Conservation (phyloP, 1,139 yeast species). For the Taphrina wiesneri region DNA sequence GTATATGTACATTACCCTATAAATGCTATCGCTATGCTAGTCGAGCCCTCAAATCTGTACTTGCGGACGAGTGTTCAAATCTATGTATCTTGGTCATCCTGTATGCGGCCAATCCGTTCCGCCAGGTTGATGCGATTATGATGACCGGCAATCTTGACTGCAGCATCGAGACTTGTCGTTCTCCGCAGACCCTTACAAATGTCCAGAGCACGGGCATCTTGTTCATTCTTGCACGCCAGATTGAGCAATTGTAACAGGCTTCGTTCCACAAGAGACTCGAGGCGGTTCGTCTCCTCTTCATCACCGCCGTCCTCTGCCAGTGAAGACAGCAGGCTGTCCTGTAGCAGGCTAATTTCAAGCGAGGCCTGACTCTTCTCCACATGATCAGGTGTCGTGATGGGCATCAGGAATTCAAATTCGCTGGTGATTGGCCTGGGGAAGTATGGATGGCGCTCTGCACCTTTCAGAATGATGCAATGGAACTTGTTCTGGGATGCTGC, state of each 20-base stretch:
- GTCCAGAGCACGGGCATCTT: slow-evolving; percentile 66
- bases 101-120: slow-evolving; percentile 52
- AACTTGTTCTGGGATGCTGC: slow-evolving; percentile 62
- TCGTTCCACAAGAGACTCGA: slow-evolving; percentile 58
- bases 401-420: slow-evolving; percentile 70
- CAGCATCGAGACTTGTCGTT: slow-evolving; percentile 80
- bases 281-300: slow-evolving; percentile 42
- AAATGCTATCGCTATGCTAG: not conserved
- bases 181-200: slow-evolving; percentile 68
- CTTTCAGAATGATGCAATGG: slow-evolving; percentile 69
- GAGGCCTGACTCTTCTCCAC: slow-evolving; percentile 43
- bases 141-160: slow-evolving; percentile 78
- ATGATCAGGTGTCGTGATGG: slow-evolving; percentile 48
- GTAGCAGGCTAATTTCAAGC: slow-evolving; percentile 40
- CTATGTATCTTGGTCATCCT: not conserved
- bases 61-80: not conserved
- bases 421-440: slow-evolving; percentile 83
- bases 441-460: slow-evolving; percentile 50
- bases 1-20: not conserved
- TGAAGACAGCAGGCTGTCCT: slow-evolving; percentile 41
- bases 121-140: slow-evolving; percentile 68
- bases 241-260: slow-evolving; percentile 74
- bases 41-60: not conserved
- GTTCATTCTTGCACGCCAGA: slow-evolving; percentile 69
- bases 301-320: slow-evolving; percentile 45